Evolutionary conservation across 192 early-diverging fungal genomes (phyloP), one percentile per base, ranked within the genome.

Genomic region (Umbelopsis sp.): DNA sequence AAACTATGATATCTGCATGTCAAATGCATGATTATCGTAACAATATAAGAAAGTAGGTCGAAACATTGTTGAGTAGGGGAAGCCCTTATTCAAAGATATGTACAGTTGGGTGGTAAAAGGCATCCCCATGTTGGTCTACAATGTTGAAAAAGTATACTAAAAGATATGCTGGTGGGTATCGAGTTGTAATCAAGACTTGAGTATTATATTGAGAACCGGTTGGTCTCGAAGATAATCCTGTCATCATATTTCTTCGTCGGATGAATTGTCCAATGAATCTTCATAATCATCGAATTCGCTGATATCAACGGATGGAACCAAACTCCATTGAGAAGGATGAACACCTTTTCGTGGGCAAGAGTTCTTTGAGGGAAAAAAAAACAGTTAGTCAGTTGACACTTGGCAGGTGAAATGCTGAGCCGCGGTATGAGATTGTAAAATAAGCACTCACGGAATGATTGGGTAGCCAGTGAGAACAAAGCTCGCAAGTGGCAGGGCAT

Each of bases 401-500:
- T 37, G 45, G 27, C 21, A 23, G 7, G 11, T 11, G 48, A 35
- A 18, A 7, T 21, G 5, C 13, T 21, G 27, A 64, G 3, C 21
- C 25, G 9, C 25, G 27, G 55, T 30, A 16, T 48, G n/a, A 20
- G 27, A 22, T 41, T 41, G 37, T 41, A 41, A 41, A 41, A 41
- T 1, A 41, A 6, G 15, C 16, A 55, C 71, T 55, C 73, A 78
- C 76, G 51, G 37, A 49, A 50, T 78, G 76, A 10, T 71, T 21
- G 46, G 76, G 76, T 48, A 78, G 66, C 76, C 76, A 78, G 8
- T 78, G 68, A 23, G 67, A 58, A n/a, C 76, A 78, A 41, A 78
- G 50, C 52, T 78, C 76, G 50, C 76, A 78, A 20, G 76, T 78
- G 58, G 76, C 76, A 73, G 76, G 76, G 44, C 68, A 70, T 61